Conservation (phyloP, 805 yeast genomes). For the Lipomyces spencermartinsiae region DNA sequence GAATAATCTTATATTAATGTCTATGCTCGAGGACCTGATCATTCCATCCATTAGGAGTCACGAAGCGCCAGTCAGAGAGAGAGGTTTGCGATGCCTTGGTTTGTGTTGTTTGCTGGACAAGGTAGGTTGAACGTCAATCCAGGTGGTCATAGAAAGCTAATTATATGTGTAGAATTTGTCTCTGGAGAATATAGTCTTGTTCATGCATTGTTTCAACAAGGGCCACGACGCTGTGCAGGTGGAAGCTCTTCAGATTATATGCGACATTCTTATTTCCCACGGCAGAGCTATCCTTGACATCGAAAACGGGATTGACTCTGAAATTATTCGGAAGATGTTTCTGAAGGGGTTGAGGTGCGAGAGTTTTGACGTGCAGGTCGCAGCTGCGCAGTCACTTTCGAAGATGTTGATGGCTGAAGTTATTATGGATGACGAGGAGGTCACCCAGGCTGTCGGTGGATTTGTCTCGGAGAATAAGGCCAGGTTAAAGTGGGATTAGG, state of each 20-base stretch:
- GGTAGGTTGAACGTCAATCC: not conserved
- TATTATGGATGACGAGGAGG: conserved; percentile 64
- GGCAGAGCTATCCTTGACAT: conserved; percentile 71
- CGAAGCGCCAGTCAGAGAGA: conserved; percentile 59
- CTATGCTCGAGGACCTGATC: conserved; percentile 77
- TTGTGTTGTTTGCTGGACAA: conserved; percentile 74
- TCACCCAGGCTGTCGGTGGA: conserved; percentile 15
- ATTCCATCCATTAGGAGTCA: conserved; percentile 75
- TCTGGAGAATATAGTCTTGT: conserved; percentile 63
- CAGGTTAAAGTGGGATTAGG: conserved; percentile 2
- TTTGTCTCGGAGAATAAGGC: conserved; percentile 3
- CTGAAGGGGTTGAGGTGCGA: conserved; percentile 44
- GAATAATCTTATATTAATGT: conserved; percentile 67
- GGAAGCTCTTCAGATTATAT: conserved; percentile 69
- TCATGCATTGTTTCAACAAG: conserved; percentile 72
- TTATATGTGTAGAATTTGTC: conserved; percentile 57
- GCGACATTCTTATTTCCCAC: conserved; percentile 79
- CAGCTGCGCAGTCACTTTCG: conserved; percentile 85
- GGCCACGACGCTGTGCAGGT: conserved; percentile 68
- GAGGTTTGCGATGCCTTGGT: conserved; percentile 79
- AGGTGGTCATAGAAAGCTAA: not conserved
- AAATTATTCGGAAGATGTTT: conserved; percentile 46
- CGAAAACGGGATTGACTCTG: conserved; percentile 22
- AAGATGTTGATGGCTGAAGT: conserved; percentile 81
- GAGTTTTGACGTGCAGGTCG: conserved; percentile 71